Evolutionary conservation across 345 rosid genomes (phyloP), one percentile per base, ranked within the genome.

Genomic region (Syzygium oleosum): DNA sequence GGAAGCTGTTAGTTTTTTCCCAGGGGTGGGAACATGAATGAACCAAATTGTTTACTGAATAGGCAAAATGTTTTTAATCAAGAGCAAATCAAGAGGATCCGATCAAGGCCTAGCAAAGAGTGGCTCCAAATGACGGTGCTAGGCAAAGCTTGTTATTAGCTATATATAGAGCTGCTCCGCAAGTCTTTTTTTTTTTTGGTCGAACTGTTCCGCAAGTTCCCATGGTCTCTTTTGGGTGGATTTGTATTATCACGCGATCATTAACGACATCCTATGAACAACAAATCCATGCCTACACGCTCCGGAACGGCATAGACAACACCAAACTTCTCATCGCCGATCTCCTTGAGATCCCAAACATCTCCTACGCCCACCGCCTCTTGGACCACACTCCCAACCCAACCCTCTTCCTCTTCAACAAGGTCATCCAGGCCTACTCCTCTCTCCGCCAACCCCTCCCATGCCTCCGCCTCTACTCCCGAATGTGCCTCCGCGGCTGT

Each of bases 401-500:
- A 87, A 80, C 91, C 51, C 89, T 91, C 85, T 95, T 93, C 87
- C 94, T 95, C 89, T 94, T 90, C 91, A 95, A 96, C 93, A 95
- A 93, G 92, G 94, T 95, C 88, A 93, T 96, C 85, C 95, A 94
- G 93, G 93, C 96, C 84, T 94, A 93, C 91, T 89, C 91, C 84
- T 88, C 91, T 17, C 92, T 87, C 49, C 68, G 90, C 80, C 94
- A 93, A 17, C 91, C 93, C 65, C 91, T 87, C 85, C 94, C 87
- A 89, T 94, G 95, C 85, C 85, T 96, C 87, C 41, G 85, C 88
- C 93, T 95, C 58, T 94, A 89, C 91, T 89, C 93, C 88, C 93
- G 90, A 87, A 93, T 95, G 95, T 88, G 92, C 79, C 85, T 65
- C 90, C 85, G 86, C 52, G 88, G 90, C 65, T 95, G 94, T 91